Percentiles rank a stretch among this genome's conserved stretches.
These are phyloP conservation scores for Diplodia corticola DNA, from an alignment of 2,329 filamentous ascomycete species.

Conservation along the genomic window DNA sequence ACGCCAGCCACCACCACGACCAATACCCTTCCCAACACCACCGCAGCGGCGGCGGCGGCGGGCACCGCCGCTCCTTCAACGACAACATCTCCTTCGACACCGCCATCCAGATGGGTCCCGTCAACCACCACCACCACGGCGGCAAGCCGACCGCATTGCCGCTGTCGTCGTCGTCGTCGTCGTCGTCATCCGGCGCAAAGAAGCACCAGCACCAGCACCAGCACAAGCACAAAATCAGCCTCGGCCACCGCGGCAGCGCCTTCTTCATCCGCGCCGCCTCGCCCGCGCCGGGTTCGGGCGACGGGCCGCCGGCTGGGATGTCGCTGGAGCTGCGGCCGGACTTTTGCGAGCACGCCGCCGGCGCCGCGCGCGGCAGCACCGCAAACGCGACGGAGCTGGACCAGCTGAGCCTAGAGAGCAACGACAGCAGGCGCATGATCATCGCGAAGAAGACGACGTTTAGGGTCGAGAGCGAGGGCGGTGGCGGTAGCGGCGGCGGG, in stretches of 20 bases:
- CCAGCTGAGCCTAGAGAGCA: conserved; percentile 24
- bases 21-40: neutral
- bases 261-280: neutral
- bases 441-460: conserved; percentile 37
- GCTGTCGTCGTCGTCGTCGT: too few relatives aligned
- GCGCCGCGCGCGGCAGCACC: conserved; percentile 24
- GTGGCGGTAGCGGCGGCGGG: too few relatives aligned
- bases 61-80: conserved; percentile 4
- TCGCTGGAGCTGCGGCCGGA: conserved; percentile 30
- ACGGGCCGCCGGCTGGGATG: neutral
- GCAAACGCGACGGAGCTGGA: conserved; percentile 26
- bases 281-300: too few relatives aligned
- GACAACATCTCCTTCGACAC: neutral
- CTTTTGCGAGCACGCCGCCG: conserved; percentile 27
- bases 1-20: conserved; percentile 24
- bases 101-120: conserved; percentile 1
- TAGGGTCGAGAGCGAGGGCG: conserved; percentile 29
- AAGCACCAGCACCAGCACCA: neutral
- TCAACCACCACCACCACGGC: neutral
- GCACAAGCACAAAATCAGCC: conserved; percentile 11
- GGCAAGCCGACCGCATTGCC: too few relatives aligned
- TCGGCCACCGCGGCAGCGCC: neutral
- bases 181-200: neutral
- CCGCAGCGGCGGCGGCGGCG: neutral
- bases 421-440: conserved; percentile 28